These are phyloP conservation scores for Oryza brachyantha DNA, from an alignment of 176 grass and related monocot species.

Conservation along the genomic window DNA sequence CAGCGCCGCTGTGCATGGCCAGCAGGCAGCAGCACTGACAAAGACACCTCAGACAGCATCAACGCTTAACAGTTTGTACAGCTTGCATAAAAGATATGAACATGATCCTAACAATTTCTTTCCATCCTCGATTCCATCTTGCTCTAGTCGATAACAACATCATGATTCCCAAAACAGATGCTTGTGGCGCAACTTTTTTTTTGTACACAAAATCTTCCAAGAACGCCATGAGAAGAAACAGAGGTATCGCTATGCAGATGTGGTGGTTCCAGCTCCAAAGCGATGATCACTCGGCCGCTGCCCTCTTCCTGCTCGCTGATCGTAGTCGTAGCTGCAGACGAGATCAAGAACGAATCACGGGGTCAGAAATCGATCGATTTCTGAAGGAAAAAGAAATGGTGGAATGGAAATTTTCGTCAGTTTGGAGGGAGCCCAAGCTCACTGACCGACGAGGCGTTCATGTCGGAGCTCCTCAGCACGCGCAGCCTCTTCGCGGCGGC, in stretches of 20 bases:
- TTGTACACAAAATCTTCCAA: conserved; percentile 21
- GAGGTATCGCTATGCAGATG: background rate
- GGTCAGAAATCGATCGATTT: background rate
- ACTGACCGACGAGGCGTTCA: conserved; percentile 54
- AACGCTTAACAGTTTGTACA: no score
- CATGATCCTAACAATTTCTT: background rate
- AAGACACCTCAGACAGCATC: conserved; percentile 4
- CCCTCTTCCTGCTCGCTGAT: conserved; percentile 55
- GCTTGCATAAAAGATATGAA: background rate
- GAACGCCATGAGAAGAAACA: conserved; percentile 16
- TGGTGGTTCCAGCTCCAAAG: background rate
- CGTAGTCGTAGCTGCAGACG: conserved; percentile 55
- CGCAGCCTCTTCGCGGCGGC: conserved; percentile 68
- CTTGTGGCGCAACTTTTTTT: background rate
- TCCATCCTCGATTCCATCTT: background rate
- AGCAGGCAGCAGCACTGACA: background rate
- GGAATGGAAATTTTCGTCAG: background rate
- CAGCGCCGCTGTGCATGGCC: background rate
- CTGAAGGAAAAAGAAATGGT: background rate
- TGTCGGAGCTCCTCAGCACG: conserved; percentile 66
- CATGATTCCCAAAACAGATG: background rate
- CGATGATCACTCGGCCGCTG: conserved; percentile 34
- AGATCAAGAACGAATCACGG: background rate
- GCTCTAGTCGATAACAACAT: background rate
- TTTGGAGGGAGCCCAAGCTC: background rate